Evolutionary conservation across 768 basidiomycete genomes (phyloP).

Genomic region (Filobasidium wieringae): DNA sequence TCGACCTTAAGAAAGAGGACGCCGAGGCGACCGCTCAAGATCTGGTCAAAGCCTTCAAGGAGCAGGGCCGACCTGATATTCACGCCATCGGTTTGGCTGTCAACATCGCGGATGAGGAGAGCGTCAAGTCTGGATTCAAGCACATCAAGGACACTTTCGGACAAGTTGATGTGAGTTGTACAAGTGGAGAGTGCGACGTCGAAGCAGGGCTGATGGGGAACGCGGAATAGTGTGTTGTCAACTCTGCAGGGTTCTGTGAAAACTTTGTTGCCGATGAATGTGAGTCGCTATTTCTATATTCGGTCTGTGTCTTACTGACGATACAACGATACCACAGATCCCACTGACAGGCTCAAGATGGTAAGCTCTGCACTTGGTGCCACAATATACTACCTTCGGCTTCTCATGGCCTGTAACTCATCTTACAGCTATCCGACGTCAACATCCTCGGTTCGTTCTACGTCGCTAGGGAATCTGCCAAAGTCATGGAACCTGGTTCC

Average conservation of each 20-base stretch:
- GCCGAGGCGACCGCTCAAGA: slow-evolving; percentile 58
- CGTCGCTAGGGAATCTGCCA: slow-evolving; percentile 91
- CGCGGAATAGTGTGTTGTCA: slow-evolving; percentile 51
- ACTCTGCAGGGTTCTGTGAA: slow-evolving; percentile 64
- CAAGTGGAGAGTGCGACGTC: background rate
- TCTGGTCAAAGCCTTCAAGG: slow-evolving; percentile 49
- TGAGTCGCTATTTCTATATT: background rate
- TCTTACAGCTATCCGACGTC: slow-evolving; percentile 47
- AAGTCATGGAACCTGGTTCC: slow-evolving; percentile 66
- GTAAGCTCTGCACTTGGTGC: slow-evolving; percentile 35
- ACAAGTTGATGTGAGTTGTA: slow-evolving; percentile 25
- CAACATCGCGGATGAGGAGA: slow-evolving; percentile 56
- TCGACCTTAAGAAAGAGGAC: slow-evolving; percentile 67
- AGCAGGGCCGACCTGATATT: slow-evolving; percentile 39
- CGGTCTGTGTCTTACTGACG: slow-evolving; percentile 31
- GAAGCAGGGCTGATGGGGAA: background rate
- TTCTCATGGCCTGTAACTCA: background rate
- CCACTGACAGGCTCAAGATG: slow-evolving; percentile 67
- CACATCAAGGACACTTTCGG: slow-evolving; percentile 47
- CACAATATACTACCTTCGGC: background rate
- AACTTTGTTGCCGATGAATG: slow-evolving; percentile 79
- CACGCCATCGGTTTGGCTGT: slow-evolving; percentile 74
- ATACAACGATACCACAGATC: slow-evolving; percentile 41
- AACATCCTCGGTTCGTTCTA: slow-evolving; percentile 81
- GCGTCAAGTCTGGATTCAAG: slow-evolving; percentile 62